Evolutionary conservation across 257 asterid species (phyloP), one percentile per base, ranked within the genome.

Genomic region (Nicotiana tomentosiformis): DNA sequence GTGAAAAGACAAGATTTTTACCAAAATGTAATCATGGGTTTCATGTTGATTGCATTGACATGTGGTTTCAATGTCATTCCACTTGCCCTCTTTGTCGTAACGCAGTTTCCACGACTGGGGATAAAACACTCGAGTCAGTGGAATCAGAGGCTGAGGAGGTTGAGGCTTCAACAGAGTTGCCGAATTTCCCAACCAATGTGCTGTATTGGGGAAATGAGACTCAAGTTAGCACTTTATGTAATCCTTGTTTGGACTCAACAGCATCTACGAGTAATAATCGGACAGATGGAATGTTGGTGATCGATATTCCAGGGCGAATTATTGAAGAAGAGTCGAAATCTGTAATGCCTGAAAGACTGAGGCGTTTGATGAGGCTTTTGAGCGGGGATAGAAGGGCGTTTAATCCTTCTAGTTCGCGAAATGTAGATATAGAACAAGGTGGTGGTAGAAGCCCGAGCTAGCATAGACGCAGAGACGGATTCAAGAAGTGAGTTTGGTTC

Each of bases 141-240:
- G 79, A 11, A n/a, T 37, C 5, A 0, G 77, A 7, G 9, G 32
- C 10, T 39, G 53, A 26, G 12, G 43, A 32, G 49, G 32, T 18
- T 46, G 49, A 43, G 26, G 82, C 33, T 82, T 0, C 32, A 5
- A 30, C 77, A 2, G 82, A 83, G 62, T 39, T 64, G 15, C 82
- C 78, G 2, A 77, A 64, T 77, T 77, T 83, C 17, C 83, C 86
- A 60, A 83, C 86, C 32, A 83, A 83, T 83, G 83, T 83, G 72
- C 39, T 83, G 17, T 83, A 66, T 12, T 83, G 83, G 86, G 86
- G 86, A 55, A 49, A 83, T 56, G 86, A 83, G 37, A 78, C 83
- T 55, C 86, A 78, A 57, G 80, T 83, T 56, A 83, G 80, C 43
- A 83, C 86, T 49, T 23, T 64, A 46, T 67, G 83, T 58, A 51